Percentiles rank a stretch among this genome's conserved stretches.
phyloP scores from a whole-genome alignment of 2,329 filamentous ascomycete species.

The Elsinoe necatrix region DNA sequence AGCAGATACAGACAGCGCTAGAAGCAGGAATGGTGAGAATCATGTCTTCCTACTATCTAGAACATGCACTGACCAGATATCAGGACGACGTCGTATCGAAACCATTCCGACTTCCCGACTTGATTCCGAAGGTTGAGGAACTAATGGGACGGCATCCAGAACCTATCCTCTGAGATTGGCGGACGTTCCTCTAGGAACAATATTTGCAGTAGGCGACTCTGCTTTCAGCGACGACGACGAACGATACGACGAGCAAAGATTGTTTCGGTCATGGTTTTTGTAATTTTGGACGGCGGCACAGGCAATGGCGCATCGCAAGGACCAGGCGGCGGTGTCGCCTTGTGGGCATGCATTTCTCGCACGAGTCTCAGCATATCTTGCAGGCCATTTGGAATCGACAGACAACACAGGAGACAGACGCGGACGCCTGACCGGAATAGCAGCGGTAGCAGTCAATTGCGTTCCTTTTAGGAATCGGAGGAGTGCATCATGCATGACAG shows the following conservation, averaged over 20 bases:
- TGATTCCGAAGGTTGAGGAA: conserved; percentile 45
- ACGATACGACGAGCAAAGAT: background rate
- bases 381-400: conserved; percentile 8
- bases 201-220: background rate
- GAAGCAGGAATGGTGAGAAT: conserved; percentile 55
- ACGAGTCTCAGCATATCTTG: background rate
- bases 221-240: background rate
- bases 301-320: background rate
- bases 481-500: background rate
- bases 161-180: background rate
- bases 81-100: conserved; percentile 45
- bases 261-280: background rate
- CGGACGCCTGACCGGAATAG: conserved; percentile 1
- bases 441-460: background rate
- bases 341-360: background rate
- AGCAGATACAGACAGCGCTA: conserved; percentile 65
- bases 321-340: background rate
- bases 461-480: background rate
- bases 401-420: background rate
- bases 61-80: conserved; percentile 14
- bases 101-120: conserved; percentile 43
- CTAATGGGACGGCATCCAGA: conserved; percentile 29
- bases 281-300: background rate
- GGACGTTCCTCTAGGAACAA: background rate
- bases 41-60: conserved; percentile 13